Conservation (phyloP, 768 basidiomycete species). For the Lactarius psammicola region DNA sequence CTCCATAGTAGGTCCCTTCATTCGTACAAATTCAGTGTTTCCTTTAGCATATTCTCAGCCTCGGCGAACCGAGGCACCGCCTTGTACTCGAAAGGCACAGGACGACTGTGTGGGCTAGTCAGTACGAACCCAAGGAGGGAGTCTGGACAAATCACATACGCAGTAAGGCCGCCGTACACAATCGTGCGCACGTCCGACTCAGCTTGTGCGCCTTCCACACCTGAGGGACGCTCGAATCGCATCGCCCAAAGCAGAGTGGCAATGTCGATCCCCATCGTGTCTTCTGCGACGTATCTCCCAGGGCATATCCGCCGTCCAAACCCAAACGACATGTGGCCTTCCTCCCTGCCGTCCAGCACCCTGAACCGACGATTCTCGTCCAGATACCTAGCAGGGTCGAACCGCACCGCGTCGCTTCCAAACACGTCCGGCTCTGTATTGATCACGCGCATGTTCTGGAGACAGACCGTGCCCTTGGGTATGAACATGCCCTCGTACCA, state of each 20-base stretch:
- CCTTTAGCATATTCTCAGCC: neutral
- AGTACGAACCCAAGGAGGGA: neutral
- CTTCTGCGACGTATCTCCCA: too few species aligned
- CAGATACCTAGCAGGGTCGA: neutral
- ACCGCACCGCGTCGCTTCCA: neutral
- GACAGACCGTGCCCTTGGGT: too few species aligned
- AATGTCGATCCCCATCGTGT: too few species aligned
- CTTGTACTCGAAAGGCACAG: neutral
- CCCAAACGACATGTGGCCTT: too few species aligned
- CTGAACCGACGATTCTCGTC: constrained; percentile 1
- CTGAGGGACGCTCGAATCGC: too few species aligned
- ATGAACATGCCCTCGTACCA: constrained; percentile 10
- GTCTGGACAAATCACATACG: constrained; percentile 13
- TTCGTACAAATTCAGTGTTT: neutral
- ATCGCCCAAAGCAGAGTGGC: too few species aligned
- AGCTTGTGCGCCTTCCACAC: too few species aligned
- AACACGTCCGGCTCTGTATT: neutral
- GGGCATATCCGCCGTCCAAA: too few species aligned
- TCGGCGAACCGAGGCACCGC: neutral
- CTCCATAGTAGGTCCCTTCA: too few species aligned
- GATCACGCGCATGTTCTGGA: too few species aligned
- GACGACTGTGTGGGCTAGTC: neutral
- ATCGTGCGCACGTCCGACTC: neutral
- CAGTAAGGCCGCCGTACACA: neutral
- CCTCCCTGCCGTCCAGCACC: too few species aligned